A percentile compares a stretch with the other conserved stretches of the same genome.
phyloP scores from a whole-genome alignment of 495 filamentous ascomycete genomes.

The Penicillium lividum region DNA sequence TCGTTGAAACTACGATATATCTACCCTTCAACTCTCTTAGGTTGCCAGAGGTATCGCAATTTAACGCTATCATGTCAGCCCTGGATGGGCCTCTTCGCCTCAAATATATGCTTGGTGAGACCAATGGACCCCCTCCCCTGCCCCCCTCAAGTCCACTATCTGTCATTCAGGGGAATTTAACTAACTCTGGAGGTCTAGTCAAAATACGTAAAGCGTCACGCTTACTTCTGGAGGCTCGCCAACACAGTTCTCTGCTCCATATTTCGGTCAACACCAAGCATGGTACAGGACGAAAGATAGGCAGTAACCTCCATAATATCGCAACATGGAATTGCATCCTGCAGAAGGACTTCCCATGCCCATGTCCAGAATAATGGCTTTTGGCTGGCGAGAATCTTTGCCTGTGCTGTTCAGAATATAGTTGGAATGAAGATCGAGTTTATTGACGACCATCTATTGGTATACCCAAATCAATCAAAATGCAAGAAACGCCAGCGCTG shows the following conservation, averaged over 20 bases:
- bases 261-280: no score
- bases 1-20: no score
- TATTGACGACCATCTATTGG: conserved; percentile 30
- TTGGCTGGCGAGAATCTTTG: neutral
- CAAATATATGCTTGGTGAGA: neutral
- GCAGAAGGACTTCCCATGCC: no score
- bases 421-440: conserved; percentile 17
- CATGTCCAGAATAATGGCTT: no score
- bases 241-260: no score
- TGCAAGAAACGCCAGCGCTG: conserved; percentile 37
- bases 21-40: neutral
- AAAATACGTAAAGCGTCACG: neutral
- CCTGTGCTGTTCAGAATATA: neutral
- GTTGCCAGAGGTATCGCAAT: neutral
- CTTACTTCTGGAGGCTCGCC: neutral
- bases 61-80: neutral
- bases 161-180: neutral
- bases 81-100: neutral
- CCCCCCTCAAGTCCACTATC: neutral
- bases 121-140: no score
- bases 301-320: no score
- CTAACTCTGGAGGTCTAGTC: neutral
- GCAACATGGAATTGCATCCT: no score
- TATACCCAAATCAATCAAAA: conserved; percentile 30
- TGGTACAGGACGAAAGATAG: no score